Evolutionary conservation across 306 rosid genomes (phyloP).

Genomic region (Trifolium dubium): DNA sequence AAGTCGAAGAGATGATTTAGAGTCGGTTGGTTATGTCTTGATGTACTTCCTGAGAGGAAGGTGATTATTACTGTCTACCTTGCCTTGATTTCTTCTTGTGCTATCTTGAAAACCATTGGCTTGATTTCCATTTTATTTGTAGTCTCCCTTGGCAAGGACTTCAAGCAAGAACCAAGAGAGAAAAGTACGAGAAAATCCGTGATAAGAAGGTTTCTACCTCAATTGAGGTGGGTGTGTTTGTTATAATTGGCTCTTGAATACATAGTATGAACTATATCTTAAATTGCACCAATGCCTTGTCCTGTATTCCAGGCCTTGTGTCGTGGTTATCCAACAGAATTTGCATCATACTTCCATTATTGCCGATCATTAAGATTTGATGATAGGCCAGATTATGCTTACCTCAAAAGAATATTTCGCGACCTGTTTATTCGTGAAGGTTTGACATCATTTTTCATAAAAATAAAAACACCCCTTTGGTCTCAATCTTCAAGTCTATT

Average conservation of each 20-base stretch:
- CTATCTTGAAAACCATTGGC: slow-evolving; percentile 31
- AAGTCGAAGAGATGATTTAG: slow-evolving; percentile 98
- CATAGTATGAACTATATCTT: slow-evolving; percentile 4
- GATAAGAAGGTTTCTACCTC: slow-evolving; percentile 93
- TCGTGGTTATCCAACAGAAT: slow-evolving; percentile 93
- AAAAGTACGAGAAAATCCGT: slow-evolving; percentile 88
- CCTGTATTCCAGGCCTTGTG: slow-evolving; percentile 75
- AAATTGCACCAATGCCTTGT: slow-evolving; percentile 22
- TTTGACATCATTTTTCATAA: slow-evolving; percentile 39
- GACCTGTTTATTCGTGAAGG: slow-evolving; percentile 97
- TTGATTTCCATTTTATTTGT: slow-evolving; percentile 39
- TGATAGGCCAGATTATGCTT: slow-evolving; percentile 94
- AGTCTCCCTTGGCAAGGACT: slow-evolving; percentile 99
- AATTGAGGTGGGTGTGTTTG: slow-evolving; percentile 69
- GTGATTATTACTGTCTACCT: slow-evolving; percentile 56
- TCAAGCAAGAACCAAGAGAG: slow-evolving; percentile 91
- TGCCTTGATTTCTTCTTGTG: slow-evolving; percentile 22
- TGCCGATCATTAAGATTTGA: slow-evolving; percentile 94
- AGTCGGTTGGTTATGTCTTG: slow-evolving; percentile 93
- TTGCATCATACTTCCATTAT: slow-evolving; percentile 96
- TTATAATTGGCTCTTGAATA: slow-evolving; percentile 5
- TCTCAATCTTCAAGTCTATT: neutral
- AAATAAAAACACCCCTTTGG: neutral
- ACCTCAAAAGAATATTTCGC: slow-evolving; percentile 92
- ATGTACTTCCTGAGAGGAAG: slow-evolving; percentile 96